Percentiles rank a stretch among this genome's conserved stretches.
These are phyloP conservation scores for Daldinia decipiens DNA, from an alignment of 495 filamentous ascomycete genomes.

Conservation along the genomic window DNA sequence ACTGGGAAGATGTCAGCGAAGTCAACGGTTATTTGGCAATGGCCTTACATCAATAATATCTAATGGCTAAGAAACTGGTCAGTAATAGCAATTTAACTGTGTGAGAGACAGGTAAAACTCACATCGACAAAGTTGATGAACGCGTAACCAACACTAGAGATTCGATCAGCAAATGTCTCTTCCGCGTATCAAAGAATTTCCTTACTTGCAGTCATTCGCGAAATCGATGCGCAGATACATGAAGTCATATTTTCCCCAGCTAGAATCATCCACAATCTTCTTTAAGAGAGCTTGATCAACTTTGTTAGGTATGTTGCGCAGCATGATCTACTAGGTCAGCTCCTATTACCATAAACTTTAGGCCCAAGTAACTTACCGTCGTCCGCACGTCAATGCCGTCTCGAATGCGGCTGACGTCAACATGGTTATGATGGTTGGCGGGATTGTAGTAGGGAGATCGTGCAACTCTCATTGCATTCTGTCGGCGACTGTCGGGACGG, in stretches of 20 bases:
- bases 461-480: slow-evolving; percentile 54
- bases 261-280: slow-evolving; percentile 78
- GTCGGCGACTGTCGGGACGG: slow-evolving; percentile 50
- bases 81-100: slow-evolving; percentile 28
- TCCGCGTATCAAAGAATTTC: slow-evolving; percentile 24
- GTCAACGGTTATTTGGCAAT: not conserved
- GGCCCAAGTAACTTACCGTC: slow-evolving; percentile 63
- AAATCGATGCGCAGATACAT: slow-evolving; percentile 96
- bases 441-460: slow-evolving; percentile 56
- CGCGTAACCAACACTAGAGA: slow-evolving; percentile 88
- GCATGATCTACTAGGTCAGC: slow-evolving; percentile 76
- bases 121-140: slow-evolving; percentile 95
- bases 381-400: slow-evolving; percentile 76
- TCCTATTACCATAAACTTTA: slow-evolving; percentile 20
- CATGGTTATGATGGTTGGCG: slow-evolving; percentile 69
- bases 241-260: slow-evolving; percentile 87
- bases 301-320: slow-evolving; percentile 94
- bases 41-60: slow-evolving; percentile 75
- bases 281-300: slow-evolving; percentile 85
- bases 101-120: slow-evolving; percentile 46
- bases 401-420: slow-evolving; percentile 72
- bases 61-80: slow-evolving; percentile 63
- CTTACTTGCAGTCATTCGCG: slow-evolving; percentile 88
- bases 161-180: slow-evolving; percentile 45
- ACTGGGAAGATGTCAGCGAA: slow-evolving; percentile 62